phyloP scores from a whole-genome alignment of 148 eudicot genomes.

The Salicornia ramosissima region DNA sequence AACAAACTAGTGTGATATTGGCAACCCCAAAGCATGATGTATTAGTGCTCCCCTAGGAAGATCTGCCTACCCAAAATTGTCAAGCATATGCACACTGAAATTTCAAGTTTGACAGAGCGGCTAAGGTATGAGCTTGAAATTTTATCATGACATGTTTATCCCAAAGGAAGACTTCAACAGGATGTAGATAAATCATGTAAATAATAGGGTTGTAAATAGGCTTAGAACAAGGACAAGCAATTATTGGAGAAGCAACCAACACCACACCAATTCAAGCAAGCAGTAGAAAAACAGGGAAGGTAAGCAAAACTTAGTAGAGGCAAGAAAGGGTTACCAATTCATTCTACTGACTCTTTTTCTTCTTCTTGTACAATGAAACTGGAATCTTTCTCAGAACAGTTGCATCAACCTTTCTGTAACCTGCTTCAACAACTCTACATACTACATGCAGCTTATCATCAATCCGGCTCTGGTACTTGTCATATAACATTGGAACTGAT shows the following conservation, averaged over 20 bases:
- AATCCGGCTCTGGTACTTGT: constrained; percentile 68
- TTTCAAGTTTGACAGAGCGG: no score
- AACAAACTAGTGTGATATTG: no score
- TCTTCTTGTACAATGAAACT: constrained; percentile 46
- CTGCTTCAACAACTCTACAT: constrained; percentile 32
- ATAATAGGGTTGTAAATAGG: no score
- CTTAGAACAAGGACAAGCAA: no score
- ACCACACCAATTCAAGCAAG: not conserved
- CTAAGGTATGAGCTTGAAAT: no score
- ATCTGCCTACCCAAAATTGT: no score
- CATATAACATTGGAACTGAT: constrained; percentile 69
- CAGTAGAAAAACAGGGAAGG: not conserved
- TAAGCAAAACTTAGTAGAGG: not conserved
- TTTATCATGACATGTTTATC: no score
- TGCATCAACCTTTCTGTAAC: constrained; percentile 52
- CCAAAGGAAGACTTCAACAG: not conserved
- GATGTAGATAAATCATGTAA: not conserved
- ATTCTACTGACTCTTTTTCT: constrained; percentile 68
- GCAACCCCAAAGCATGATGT: no score
- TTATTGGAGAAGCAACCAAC: no score
- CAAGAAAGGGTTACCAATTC: constrained; percentile 39
- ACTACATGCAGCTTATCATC: constrained; percentile 54
- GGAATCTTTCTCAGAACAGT: constrained; percentile 50
- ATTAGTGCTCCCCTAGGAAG: no score
- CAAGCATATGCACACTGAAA: no score